phyloP scores from a whole-genome alignment of 176 grass and related monocot species.

The Coix lacrymajobi region DNA sequence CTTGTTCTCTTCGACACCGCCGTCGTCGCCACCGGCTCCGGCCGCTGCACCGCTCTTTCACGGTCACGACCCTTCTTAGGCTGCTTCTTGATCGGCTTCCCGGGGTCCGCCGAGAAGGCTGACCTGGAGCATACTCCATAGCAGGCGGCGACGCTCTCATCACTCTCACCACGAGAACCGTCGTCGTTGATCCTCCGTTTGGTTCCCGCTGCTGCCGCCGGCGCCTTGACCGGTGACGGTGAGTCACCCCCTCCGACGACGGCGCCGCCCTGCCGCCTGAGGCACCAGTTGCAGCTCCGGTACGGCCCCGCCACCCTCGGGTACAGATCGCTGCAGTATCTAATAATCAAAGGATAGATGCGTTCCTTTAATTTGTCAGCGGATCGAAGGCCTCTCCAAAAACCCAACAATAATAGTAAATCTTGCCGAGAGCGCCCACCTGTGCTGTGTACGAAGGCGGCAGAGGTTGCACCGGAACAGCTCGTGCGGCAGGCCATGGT shows the following conservation, averaged over 20 bases:
- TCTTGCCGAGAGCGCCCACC: slow-evolving; percentile 9
- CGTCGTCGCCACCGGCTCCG: neutral
- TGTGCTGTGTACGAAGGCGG: slow-evolving; percentile 61
- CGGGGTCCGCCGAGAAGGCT: slow-evolving; percentile 16
- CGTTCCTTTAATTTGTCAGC: neutral
- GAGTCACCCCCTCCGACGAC: neutral
- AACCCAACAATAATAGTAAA: neutral
- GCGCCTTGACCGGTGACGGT: neutral
- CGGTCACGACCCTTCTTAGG: neutral
- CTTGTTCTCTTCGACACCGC: neutral
- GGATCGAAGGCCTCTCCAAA: neutral
- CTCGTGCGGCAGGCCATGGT: slow-evolving; percentile 55
- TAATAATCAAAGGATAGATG: no score
- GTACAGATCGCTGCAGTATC: slow-evolving; percentile 86
- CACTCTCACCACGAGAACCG: neutral
- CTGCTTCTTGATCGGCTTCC: slow-evolving; percentile 69
- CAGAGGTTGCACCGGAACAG: slow-evolving; percentile 72
- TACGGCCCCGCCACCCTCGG: slow-evolving; percentile 38
- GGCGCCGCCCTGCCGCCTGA: slow-evolving; percentile 33
- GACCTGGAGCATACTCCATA: slow-evolving; percentile 8
- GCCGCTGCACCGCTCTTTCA: neutral
- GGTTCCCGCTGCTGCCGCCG: neutral
- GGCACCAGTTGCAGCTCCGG: slow-evolving; percentile 79
- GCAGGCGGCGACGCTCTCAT: neutral
- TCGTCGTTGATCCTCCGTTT: neutral